These are phyloP conservation scores for Peniophora sp. DNA, from an alignment of 1,284 basidiomycete species.

Conservation along the genomic window DNA sequence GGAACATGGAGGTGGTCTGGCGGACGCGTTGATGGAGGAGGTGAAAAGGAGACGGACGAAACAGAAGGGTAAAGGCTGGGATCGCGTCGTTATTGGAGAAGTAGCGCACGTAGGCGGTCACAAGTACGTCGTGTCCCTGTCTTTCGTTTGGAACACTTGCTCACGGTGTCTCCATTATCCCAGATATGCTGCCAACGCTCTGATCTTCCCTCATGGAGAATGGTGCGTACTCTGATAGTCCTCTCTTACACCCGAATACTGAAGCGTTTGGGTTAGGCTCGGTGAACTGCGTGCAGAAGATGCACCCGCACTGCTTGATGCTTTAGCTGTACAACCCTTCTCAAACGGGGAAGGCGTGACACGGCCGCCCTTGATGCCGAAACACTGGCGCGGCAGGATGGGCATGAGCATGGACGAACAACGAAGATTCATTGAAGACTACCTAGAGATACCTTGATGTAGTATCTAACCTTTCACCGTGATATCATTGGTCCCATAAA, in stretches of 20 bases:
- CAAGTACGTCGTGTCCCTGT: constrained; percentile 42
- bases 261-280: constrained; percentile 33
- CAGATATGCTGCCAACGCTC: constrained; percentile 74
- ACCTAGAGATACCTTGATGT: too few species aligned
- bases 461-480: too few species aligned
- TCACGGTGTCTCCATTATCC: constrained; percentile 1
- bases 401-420: constrained; percentile 62
- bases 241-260: neutral
- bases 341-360: constrained; percentile 7
- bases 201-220: constrained; percentile 71
- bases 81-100: constrained; percentile 40
- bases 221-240: constrained; percentile 36
- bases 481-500: too few species aligned
- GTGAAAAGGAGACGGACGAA: constrained; percentile 15
- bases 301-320: constrained; percentile 46
- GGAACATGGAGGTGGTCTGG: constrained; percentile 49
- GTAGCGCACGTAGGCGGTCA: constrained; percentile 82
- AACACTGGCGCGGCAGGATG: constrained; percentile 72
- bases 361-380: constrained; percentile 28
- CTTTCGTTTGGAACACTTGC: neutral
- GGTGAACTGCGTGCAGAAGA: constrained; percentile 50
- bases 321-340: constrained; percentile 30
- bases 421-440: constrained; percentile 4
- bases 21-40: constrained; percentile 22
- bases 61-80: constrained; percentile 6